Base-by-base conservation (phyloP, 192 early-diverging fungal species). In the Allomyces macrogynus region DNA sequence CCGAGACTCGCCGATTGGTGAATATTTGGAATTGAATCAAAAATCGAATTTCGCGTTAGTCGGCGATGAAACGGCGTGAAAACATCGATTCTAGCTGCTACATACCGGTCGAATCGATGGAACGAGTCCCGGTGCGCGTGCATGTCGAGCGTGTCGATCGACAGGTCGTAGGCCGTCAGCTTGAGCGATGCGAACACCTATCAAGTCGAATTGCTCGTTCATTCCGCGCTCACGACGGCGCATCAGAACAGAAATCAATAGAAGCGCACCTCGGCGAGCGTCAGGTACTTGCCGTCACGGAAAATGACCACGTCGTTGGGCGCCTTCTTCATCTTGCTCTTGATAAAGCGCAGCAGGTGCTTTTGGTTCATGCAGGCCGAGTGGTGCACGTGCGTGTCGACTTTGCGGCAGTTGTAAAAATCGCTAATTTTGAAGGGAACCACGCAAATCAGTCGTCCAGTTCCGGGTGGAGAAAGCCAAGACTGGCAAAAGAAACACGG, bases 361-460 rank as follows among this genome's bases (percentile, higher is more conserved):
- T 96, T 96, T 71, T 91, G 89, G 73, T 94, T 97, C 93, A 97
- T 94, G 66, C 91, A 93, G 4, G 85, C 80, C 5, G 88, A 87
- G 69, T 92, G 81, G 67, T 97, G 93, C 54, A 97, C 88, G 80
- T 97, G 93, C 61, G 90, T 93, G 75, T 97, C 94, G 22, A 97
- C 92, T 69, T 97, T 97, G 62, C 94, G 87, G 62, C 94, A 90
- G 66, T 97, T 97, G 81, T 97, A 97, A 70, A 94, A 90, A 71
- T 97, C 94, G 49, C 32, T 40, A 40, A 7, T 40, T 3, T 40
- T 40, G 32, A 40, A 2, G 32, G 7, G 8, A 40, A 40, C 3
- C 32, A 8, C 7, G 32, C 4, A 27, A 27, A 40, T 40, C 32
- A 40, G 32, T 8, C 32, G 7, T 2, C 32, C 32, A 7, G 7